Evolutionary conservation across 2,329 filamentous ascomycete genomes (phyloP).

Genomic region (Teratosphaeria pseudoeucalypti): DNA sequence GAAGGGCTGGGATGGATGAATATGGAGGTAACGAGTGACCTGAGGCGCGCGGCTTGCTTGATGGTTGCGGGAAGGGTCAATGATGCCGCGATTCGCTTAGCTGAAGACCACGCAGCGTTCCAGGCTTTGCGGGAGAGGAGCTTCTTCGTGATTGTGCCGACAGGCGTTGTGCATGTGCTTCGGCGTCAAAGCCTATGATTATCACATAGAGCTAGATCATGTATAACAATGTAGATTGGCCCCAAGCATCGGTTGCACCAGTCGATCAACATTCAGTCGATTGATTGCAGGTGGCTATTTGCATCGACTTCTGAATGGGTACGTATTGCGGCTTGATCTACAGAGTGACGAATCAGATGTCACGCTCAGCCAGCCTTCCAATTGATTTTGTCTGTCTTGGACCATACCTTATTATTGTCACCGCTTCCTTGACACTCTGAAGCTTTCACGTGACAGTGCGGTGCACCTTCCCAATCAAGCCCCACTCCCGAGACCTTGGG

Average conservation of each 20-base stretch:
- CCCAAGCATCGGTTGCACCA: not conserved
- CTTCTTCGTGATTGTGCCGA: not conserved
- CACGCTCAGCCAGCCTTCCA: too few relatives aligned
- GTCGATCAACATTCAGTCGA: too few relatives aligned
- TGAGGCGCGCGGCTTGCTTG: not conserved
- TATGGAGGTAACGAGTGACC: not conserved
- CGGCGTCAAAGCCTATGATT: not conserved
- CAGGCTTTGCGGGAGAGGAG: not conserved
- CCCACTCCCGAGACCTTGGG: not conserved
- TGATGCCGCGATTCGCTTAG: not conserved
- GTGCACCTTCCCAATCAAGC: not conserved
- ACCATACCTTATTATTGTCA: too few relatives aligned
- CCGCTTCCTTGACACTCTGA: too few relatives aligned
- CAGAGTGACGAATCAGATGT: too few relatives aligned
- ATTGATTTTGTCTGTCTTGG: too few relatives aligned
- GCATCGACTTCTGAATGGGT: too few relatives aligned
- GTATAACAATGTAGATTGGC: not conserved
- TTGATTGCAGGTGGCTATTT: too few relatives aligned
- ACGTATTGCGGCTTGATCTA: too few relatives aligned
- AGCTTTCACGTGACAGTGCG: not conserved
- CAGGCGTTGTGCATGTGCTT: not conserved
- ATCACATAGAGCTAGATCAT: not conserved
- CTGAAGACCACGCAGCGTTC: constrained; percentile 1
- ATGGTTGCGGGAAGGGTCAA: not conserved
- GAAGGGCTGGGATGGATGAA: not conserved